A percentile compares a stretch with the other conserved stretches of the same genome.
These are phyloP conservation scores for Cladosporium sp. DNA, from an alignment of 2,329 filamentous ascomycete genomes.

Conservation along the genomic window DNA sequence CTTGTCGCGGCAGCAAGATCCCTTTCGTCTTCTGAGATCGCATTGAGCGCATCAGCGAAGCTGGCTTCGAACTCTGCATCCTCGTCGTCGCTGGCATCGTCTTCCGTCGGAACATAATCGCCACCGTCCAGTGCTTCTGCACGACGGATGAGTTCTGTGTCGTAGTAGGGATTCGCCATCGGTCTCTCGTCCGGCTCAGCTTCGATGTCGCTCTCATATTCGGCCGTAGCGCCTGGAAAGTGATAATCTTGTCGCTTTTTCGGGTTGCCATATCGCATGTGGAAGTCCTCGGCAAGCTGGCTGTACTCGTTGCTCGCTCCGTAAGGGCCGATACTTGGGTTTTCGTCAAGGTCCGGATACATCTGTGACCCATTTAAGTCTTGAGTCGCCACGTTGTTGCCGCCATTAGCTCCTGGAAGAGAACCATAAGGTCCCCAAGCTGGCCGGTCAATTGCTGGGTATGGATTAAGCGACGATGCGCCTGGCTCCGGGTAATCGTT, in stretches of 20 bases:
- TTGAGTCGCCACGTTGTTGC: neutral
- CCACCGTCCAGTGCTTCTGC: conserved; percentile 11
- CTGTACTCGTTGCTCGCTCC: conserved; percentile 16
- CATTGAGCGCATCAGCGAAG: conserved; percentile 6
- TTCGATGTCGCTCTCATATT: conserved; percentile 14
- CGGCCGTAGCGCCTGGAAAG: conserved; percentile 12
- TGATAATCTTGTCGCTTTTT: conserved; percentile 10
- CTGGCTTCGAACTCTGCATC: conserved; percentile 15
- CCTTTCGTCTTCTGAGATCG: conserved; percentile 11
- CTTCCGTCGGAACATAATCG: conserved; percentile 15
- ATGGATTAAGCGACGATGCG: conserved; percentile 4
- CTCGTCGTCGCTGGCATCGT: conserved; percentile 2
- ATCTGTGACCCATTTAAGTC: neutral
- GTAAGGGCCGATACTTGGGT: conserved; percentile 2
- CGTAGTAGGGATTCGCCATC: conserved; percentile 15
- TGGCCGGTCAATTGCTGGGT: conserved; percentile 5
- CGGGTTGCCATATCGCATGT: conserved; percentile 16
- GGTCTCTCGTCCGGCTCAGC: conserved; percentile 12
- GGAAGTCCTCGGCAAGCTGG: conserved; percentile 22
- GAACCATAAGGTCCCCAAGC: conserved; percentile 9
- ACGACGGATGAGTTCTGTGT: conserved; percentile 10
- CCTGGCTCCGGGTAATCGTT: conserved; percentile 14
- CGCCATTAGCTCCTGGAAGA: neutral
- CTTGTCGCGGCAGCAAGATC: neutral
- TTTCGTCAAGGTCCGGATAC: conserved; percentile 12